Conservation (phyloP, 352 stramenopile species). For the Phytophthora colocasiae region DNA sequence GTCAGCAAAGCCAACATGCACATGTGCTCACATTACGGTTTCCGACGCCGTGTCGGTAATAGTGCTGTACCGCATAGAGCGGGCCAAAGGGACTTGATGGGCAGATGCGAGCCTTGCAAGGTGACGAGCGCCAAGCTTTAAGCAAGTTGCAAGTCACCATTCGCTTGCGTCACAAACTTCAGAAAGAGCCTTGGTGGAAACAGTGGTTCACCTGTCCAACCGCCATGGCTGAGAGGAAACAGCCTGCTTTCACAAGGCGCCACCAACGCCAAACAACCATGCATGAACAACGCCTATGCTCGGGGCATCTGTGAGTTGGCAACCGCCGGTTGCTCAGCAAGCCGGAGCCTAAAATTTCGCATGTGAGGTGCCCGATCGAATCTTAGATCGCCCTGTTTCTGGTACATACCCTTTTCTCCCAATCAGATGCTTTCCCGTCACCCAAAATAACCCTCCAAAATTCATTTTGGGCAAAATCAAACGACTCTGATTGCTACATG, state of each 20-base stretch:
- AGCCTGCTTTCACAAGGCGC: not conserved
- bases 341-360: conserved; percentile 32
- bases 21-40: too few relatives aligned
- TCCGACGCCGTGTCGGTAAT: too few relatives aligned
- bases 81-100: conserved; percentile 6
- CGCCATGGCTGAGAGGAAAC: not conserved
- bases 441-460: conserved; percentile 22
- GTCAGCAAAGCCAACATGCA: too few relatives aligned
- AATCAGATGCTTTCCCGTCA: conserved; percentile 15
- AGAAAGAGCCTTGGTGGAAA: not conserved
- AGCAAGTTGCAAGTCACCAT: not conserved
- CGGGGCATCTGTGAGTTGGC: too few relatives aligned
- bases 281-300: conserved; percentile 1
- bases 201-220: conserved; percentile 1
- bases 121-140: conserved; percentile 2
- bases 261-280: not conserved
- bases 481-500: too few relatives aligned
- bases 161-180: conserved; percentile 3
- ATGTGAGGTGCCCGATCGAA: conserved; percentile 12
- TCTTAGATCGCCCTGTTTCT: not conserved
- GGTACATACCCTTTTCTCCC: not conserved
- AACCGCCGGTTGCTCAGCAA: not conserved
- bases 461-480: conserved; percentile 21
- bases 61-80: conserved; percentile 2
- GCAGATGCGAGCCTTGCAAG: not conserved